A percentile compares a stretch with the other conserved stretches of the same genome.
Conservation (phyloP, 805 yeast genomes). For the Hanseniaspora vineae region DNA sequence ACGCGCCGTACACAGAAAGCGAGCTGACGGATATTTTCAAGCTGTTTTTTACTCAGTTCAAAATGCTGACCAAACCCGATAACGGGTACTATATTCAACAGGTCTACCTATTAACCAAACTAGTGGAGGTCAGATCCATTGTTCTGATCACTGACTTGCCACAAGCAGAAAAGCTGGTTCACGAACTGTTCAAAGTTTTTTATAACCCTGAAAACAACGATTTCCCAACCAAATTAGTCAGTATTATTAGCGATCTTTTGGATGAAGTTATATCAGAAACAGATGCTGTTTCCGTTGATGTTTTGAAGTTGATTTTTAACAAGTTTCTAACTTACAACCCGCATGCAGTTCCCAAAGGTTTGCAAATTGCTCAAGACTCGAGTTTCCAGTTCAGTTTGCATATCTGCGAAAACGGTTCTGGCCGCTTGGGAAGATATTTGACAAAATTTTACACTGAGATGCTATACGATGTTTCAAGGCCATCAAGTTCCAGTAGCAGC, state of each 20-base stretch:
- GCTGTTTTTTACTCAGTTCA: conserved; percentile 51
- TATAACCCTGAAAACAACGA: conserved; percentile 36
- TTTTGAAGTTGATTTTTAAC: conserved; percentile 51
- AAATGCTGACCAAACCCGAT: conserved; percentile 38
- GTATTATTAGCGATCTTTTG: conserved; percentile 55
- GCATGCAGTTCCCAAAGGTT: conserved; percentile 17
- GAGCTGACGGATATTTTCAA: conserved; percentile 55
- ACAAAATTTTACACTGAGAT: conserved; percentile 73
- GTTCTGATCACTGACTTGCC: conserved; percentile 67
- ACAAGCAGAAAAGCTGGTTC: conserved; percentile 41
- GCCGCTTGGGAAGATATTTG: conserved; percentile 59
- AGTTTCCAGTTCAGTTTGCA: conserved; percentile 53
- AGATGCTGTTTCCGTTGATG: conserved; percentile 46
- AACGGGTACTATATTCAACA: conserved; percentile 52
- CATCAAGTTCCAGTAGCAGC: conserved; percentile 3
- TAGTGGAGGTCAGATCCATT: conserved; percentile 65
- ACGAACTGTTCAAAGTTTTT: conserved; percentile 44
- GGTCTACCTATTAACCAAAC: conserved; percentile 47
- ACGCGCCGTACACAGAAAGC: conserved; percentile 67
- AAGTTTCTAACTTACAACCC: conserved; percentile 35
- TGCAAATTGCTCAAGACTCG: conserved; percentile 28
- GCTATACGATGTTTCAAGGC: conserved; percentile 36
- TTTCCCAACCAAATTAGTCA: conserved; percentile 42
- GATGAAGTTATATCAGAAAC: conserved; percentile 64
- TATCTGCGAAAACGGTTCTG: conserved; percentile 58